phyloP scores from a whole-genome alignment of 352 stramenopile genomes.

The Aphanomyces stellatus region DNA sequence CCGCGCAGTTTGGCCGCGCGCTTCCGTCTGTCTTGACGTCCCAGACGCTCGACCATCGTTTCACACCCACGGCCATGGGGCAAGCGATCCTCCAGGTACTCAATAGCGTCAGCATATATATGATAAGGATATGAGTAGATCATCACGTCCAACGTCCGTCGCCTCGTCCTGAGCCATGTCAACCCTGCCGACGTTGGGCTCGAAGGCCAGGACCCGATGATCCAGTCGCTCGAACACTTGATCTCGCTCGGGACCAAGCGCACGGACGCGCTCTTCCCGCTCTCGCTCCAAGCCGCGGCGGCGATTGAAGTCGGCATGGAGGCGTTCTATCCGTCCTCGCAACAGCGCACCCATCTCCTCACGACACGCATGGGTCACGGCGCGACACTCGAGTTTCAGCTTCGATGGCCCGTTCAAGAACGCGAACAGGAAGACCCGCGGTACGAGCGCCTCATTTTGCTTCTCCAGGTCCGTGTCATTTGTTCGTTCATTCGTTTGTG shows the following conservation, averaged over 20 bases:
- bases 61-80: constrained; percentile 56
- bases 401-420: constrained; percentile 81
- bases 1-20: constrained; percentile 17
- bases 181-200: constrained; percentile 71
- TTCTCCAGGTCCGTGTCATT: constrained; percentile 39
- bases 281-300: constrained; percentile 76
- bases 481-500: background rate
- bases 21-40: background rate
- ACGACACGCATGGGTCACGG: constrained; percentile 77
- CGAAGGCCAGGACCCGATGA: constrained; percentile 39
- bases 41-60: constrained; percentile 13
- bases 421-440: constrained; percentile 80
- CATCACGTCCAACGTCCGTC: constrained; percentile 70
- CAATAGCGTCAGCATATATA: too few relatives aligned
- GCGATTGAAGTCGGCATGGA: constrained; percentile 81
- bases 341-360: constrained; percentile 72
- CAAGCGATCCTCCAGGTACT: constrained; percentile 60
- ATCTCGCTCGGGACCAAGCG: constrained; percentile 75
- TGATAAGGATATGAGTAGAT: too few relatives aligned
- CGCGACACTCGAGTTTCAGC: constrained; percentile 74
- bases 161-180: constrained; percentile 66
- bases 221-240: constrained; percentile 58
- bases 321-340: constrained; percentile 76
- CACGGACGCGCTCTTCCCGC: constrained; percentile 63
- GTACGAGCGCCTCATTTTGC: constrained; percentile 78